Percentiles rank a stretch among this genome's conserved stretches.
Evolutionary conservation across 148 eudicot species (phyloP).

Genomic region (Silene latifolia): DNA sequence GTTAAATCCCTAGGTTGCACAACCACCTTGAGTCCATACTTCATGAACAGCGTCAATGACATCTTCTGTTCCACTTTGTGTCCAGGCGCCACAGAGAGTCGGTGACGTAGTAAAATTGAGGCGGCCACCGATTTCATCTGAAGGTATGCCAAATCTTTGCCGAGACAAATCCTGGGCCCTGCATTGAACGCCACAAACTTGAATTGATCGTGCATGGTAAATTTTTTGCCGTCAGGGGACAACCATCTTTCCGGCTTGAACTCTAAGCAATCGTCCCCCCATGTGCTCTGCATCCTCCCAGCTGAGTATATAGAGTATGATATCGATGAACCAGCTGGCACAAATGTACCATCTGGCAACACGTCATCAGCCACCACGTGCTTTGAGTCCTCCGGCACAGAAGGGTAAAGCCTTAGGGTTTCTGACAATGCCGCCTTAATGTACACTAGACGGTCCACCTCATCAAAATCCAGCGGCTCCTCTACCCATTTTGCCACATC

Average conservation of each 20-base stretch:
- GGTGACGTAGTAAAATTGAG: constrained; percentile 68
- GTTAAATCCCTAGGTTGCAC: constrained; percentile 60
- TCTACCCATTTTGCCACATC: constrained; percentile 53
- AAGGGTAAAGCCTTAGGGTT: constrained; percentile 77
- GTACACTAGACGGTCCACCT: constrained; percentile 68
- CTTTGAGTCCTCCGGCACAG: constrained; percentile 95
- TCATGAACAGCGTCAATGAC: constrained; percentile 90
- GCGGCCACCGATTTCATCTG: constrained; percentile 93
- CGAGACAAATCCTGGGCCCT: constrained; percentile 78
- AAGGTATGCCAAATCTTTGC: constrained; percentile 77
- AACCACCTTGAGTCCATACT: constrained; percentile 69
- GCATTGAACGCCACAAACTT: constrained; percentile 88
- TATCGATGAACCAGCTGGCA: constrained; percentile 78
- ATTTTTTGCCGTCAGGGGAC: constrained; percentile 40
- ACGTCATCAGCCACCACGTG: constrained; percentile 74
- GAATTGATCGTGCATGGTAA: constrained; percentile 55
- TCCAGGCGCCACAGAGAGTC: constrained; percentile 45
- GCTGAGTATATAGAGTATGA: constrained; percentile 90
- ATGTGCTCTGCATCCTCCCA: constrained; percentile 70
- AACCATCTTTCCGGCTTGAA: constrained; percentile 85
- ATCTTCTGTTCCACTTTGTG: constrained; percentile 88
- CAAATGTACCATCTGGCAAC: constrained; percentile 84
- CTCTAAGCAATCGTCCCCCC: constrained; percentile 85
- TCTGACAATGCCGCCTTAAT: constrained; percentile 83
- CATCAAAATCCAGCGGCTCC: constrained; percentile 67